A percentile compares a stretch with the other conserved stretches of the same genome.
phyloP scores from a whole-genome alignment of 1,284 basidiomycete species.

The Apiotrichum domesticum region DNA sequence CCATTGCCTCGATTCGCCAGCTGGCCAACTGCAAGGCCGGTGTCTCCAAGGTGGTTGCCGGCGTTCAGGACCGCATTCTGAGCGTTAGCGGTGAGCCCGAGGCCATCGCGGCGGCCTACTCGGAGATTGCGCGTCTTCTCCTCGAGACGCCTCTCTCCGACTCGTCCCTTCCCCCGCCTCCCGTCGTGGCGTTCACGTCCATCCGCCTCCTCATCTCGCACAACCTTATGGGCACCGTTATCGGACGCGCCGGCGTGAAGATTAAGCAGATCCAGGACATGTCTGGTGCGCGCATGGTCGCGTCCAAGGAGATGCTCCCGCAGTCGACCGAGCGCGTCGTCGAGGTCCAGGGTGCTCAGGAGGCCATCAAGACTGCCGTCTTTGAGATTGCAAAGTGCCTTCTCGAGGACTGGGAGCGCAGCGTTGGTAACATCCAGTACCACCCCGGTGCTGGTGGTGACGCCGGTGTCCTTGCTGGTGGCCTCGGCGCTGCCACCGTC shows the following conservation, averaged over 20 bases:
- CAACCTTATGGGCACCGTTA: slow-evolving; percentile 99
- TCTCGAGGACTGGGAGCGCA: slow-evolving; percentile 93
- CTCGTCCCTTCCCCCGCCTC: slow-evolving; percentile 61
- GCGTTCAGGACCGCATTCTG: slow-evolving; percentile 95
- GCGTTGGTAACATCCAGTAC: slow-evolving; percentile 87
- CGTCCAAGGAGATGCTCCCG: slow-evolving; percentile 97
- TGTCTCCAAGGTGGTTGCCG: slow-evolving; percentile 94
- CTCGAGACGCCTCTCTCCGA: slow-evolving; percentile 60
- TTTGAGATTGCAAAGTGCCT: slow-evolving; percentile 93
- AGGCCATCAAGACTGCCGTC: slow-evolving; percentile 83
- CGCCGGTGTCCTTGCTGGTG: slow-evolving; percentile 52
- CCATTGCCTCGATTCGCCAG: slow-evolving; percentile 91
- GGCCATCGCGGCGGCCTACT: slow-evolving; percentile 88
- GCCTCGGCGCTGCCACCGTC: slow-evolving; percentile 46
- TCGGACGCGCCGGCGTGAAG: slow-evolving; percentile 93
- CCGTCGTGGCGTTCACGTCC: slow-evolving; percentile 71
- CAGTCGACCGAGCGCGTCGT: slow-evolving; percentile 98
- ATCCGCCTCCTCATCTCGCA: slow-evolving; percentile 95
- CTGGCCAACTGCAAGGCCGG: slow-evolving; percentile 95
- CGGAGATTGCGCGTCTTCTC: slow-evolving; percentile 88
- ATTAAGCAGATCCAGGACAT: slow-evolving; percentile 99
- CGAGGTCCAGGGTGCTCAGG: slow-evolving; percentile 88
- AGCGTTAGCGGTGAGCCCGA: slow-evolving; percentile 87
- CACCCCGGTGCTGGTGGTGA: slow-evolving; percentile 83
- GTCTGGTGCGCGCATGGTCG: slow-evolving; percentile 94